Evolutionary conservation across 1,284 basidiomycete genomes (phyloP), one percentile per base, ranked within the genome.

Genomic region (Trichosporon faecale): DNA sequence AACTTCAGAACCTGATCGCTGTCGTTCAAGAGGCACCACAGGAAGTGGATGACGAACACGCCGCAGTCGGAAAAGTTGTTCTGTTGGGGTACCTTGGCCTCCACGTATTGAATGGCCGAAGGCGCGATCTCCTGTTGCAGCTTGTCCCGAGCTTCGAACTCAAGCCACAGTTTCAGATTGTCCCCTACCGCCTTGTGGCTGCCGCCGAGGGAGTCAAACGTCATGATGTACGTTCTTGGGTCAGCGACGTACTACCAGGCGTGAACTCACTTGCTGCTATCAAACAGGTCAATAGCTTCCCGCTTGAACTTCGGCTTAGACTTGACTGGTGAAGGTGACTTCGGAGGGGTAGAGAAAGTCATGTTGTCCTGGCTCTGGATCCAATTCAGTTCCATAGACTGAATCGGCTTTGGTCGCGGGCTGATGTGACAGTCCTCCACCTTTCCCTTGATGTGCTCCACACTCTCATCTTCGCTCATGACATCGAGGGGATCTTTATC

Each of bases 201-300:
- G 12, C 85, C 84, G 0, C 91, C 90, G 31, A 99, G 87, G 0
- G 95, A 98, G 80, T 99, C 96, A 66, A 98, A 88, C 0, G 89
- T 92, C 77, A 94, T 89, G 55, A 97, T 90, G 75, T 88, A 89
- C 2, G 92, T 89, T 64, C 92, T 93, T 73, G n/a, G 2, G 64
- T 72, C 31, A 70, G 65, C 21, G 3, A 11, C 7, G 11, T 1
- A 7, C 7, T 35, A n/a, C 31, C 14, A 27, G 5, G 2, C 9
- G 25, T 6, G 16, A 0, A 72, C 71, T 70, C 69, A 80, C 80
- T 74, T 33, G n/a, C 68, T 35, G n/a, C 66, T 73, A 25, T 63
- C 71, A 7, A 67, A 12, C 16, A 79, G 74, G 27, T 76, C 67
- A 6, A 55, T 55, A 21, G 72, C 74, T 18, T 65, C 44, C 18